phyloP scores from a whole-genome alignment of 495 filamentous ascomycete genomes.

The Aspergillus conjunctus region DNA sequence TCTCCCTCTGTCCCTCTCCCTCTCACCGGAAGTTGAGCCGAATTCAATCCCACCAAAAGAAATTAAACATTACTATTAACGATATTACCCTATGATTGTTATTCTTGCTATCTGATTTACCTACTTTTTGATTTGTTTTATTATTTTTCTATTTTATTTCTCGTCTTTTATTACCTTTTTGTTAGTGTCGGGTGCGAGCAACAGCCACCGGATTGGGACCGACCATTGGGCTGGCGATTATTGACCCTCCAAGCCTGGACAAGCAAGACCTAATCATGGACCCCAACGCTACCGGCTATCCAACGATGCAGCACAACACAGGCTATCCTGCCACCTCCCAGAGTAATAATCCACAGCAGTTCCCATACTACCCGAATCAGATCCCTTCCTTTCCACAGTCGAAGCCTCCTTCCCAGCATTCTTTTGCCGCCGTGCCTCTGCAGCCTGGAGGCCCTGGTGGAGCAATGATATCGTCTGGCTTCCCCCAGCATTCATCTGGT shows the following conservation, averaged over 20 bases:
- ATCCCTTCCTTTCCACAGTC: constrained; percentile 45
- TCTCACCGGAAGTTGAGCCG: background rate
- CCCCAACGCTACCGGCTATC: constrained; percentile 45
- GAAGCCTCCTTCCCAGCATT: constrained; percentile 37
- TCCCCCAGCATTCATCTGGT: constrained; percentile 45
- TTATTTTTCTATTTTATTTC: background rate
- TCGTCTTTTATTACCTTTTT: background rate
- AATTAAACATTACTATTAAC: constrained; percentile 9
- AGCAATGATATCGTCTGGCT: constrained; percentile 47
- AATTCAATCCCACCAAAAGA: constrained; percentile 1
- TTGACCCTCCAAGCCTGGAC: constrained; percentile 13
- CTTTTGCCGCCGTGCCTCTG: constrained; percentile 45
- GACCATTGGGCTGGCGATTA: constrained; percentile 6
- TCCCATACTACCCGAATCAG: constrained; percentile 46
- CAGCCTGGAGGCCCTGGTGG: constrained; percentile 45
- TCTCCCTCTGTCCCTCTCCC: background rate
- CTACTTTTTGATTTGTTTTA: background rate
- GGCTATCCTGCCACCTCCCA: constrained; percentile 45
- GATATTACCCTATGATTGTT: constrained; percentile 12
- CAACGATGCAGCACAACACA: constrained; percentile 30
- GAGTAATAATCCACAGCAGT: constrained; percentile 36
- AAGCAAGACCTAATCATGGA: constrained; percentile 37
- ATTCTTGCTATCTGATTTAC: constrained; percentile 16
- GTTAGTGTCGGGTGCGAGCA: background rate
- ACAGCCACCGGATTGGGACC: constrained; percentile 7